Conservation (phyloP, 768 basidiomycete species). For the Postia placenta region DNA sequence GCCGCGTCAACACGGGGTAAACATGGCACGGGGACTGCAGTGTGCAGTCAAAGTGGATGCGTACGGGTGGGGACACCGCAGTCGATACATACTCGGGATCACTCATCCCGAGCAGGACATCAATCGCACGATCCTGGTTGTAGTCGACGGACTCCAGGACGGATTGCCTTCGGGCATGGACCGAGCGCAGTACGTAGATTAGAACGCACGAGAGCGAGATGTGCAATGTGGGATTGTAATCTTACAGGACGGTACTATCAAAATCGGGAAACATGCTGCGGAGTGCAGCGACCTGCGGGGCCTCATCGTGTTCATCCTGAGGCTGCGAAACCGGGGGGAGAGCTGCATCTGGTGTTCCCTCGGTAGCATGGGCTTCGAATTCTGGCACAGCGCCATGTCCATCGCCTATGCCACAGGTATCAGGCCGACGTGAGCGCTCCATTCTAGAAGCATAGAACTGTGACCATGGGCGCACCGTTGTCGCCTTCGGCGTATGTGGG, state of each 20-base stretch:
- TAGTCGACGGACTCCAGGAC: conserved; percentile 70
- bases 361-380: no score
- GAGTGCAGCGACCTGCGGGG: conserved; percentile 50
- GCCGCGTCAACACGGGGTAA: background rate
- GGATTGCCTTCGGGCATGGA: conserved; percentile 39
- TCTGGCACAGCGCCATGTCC: no score
- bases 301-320: conserved; percentile 7
- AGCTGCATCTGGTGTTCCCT: no score
- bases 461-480: no score
- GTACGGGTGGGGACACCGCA: conserved; percentile 22
- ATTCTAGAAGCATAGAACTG: no score
- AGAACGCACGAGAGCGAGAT: background rate
- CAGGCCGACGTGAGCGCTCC: no score
- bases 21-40: conserved; percentile 3
- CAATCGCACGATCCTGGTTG: conserved; percentile 71
- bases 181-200: no score
- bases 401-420: no score
- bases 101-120: conserved; percentile 76
- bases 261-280: conserved; percentile 77
- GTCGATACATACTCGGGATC: conserved; percentile 66
- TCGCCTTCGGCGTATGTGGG: no score
- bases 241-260: conserved; percentile 65
- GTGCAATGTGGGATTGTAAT: conserved; percentile 6
- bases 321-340: no score
- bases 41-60: conserved; percentile 7